Evolutionary conservation across 345 rosid species (phyloP).

Genomic region (Boechera divaricarpa): DNA sequence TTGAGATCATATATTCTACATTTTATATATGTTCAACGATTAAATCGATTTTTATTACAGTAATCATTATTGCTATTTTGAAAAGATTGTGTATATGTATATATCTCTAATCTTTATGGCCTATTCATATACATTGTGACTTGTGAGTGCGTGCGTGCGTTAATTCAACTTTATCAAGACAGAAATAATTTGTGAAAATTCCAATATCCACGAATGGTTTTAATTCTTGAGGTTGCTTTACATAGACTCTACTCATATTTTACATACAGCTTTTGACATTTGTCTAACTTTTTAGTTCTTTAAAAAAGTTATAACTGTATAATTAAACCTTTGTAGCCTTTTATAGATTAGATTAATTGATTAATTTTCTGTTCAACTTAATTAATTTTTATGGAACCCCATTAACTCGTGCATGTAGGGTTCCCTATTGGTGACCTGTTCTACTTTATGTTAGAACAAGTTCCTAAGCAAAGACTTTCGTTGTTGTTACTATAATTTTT

Average conservation of each 20-base stretch:
- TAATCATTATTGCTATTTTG: not conserved
- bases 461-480: constrained; percentile 40
- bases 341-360: not conserved
- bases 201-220: constrained; percentile 1
- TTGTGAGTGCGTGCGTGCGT: not conserved
- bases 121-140: not conserved
- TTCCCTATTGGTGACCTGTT: constrained; percentile 3
- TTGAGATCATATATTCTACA: not conserved
- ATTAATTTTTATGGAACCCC: constrained; percentile 3
- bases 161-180: not conserved
- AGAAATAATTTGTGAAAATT: not conserved
- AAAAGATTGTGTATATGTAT: not conserved
- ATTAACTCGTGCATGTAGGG: constrained; percentile 31
- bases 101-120: not conserved
- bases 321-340: constrained; percentile 1
- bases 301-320: constrained; percentile 13
- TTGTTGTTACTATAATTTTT: constrained; percentile 13
- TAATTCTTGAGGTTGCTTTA: constrained; percentile 6
- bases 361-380: not conserved
- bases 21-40: not conserved
- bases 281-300: not conserved
- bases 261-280: constrained; percentile 20
- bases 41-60: not conserved
- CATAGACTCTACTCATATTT: constrained; percentile 5
- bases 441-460: constrained; percentile 31